Conservation (phyloP, 2,329 filamentous ascomycete genomes). For the Ceratocystis ficicola region DNA sequence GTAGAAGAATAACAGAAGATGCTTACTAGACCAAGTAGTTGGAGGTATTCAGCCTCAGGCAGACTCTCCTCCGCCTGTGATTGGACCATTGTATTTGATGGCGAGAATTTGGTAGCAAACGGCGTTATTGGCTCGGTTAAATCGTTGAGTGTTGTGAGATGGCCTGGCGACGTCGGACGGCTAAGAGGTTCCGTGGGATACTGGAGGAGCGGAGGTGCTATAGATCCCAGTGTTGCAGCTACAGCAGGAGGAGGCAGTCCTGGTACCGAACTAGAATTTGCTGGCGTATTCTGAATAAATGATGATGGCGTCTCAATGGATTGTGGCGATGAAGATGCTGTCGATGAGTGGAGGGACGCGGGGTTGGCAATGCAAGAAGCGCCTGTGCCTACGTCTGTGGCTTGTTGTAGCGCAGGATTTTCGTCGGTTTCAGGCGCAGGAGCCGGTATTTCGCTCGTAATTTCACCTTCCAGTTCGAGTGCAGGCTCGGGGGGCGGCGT, state of each 20-base stretch:
- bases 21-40: slow-evolving; percentile 65
- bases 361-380: slow-evolving; percentile 21
- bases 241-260: slow-evolving; percentile 21
- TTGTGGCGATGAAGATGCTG: slow-evolving; percentile 19
- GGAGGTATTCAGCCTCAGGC: slow-evolving; percentile 59
- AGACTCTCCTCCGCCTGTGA: slow-evolving; percentile 13
- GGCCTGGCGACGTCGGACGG: slow-evolving; percentile 5
- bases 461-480: background rate
- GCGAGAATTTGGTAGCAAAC: slow-evolving; percentile 32
- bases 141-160: slow-evolving; percentile 25
- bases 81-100: slow-evolving; percentile 24
- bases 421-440: background rate
- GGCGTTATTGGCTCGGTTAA: slow-evolving; percentile 30
- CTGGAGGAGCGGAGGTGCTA: slow-evolving; percentile 12
- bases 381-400: background rate
- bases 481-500: background rate
- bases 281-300: slow-evolving; percentile 36
- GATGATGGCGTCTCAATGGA: slow-evolving; percentile 49
- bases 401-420: background rate
- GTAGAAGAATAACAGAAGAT: background rate
- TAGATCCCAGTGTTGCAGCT: slow-evolving; percentile 23
- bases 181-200: slow-evolving; percentile 4
- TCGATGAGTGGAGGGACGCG: slow-evolving; percentile 23
- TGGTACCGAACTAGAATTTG: slow-evolving; percentile 22
- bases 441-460: slow-evolving; percentile 1